These are phyloP conservation scores for Bruguiera parviflora DNA, from an alignment of 345 rosid genomes.

Conservation along the genomic window DNA sequence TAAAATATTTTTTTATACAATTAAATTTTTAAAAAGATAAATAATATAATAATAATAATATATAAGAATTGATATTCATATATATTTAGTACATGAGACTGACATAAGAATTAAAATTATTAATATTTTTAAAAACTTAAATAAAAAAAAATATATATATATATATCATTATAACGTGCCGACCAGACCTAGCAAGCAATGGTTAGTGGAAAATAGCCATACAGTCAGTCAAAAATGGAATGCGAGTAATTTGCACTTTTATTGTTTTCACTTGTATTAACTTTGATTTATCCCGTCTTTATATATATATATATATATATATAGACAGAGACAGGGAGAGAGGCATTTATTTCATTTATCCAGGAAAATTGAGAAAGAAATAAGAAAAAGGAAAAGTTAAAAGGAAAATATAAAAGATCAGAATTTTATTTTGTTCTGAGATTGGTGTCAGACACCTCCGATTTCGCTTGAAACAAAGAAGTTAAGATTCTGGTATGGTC, in stretches of 20 bases:
- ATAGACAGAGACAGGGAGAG: not conserved
- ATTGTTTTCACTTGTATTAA: no score
- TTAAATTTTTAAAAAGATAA: no score
- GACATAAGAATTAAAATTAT: no score
- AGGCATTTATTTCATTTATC: not conserved
- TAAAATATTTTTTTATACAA: no score
- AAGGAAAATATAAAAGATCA: not conserved
- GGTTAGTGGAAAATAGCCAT: conserved; percentile 2
- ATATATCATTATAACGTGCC: not conserved
- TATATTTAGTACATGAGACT: no score
- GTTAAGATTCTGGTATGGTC: conserved; percentile 30
- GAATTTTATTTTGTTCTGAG: conserved; percentile 11
- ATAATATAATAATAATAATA: no score
- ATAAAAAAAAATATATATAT: no score
- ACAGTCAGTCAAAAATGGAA: no score
- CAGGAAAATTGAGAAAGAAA: not conserved
- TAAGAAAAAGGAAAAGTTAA: not conserved
- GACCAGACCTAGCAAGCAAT: conserved; percentile 11
- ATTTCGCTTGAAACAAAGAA: conserved; percentile 27
- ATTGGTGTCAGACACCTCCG: conserved; percentile 25
- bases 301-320: not conserved
- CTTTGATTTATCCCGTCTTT: no score
- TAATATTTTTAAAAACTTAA: no score
- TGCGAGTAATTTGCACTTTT: no score
- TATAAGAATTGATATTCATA: no score